phyloP scores from a whole-genome alignment of 495 filamentous ascomycete genomes.

The Penicillium tannophilum region DNA sequence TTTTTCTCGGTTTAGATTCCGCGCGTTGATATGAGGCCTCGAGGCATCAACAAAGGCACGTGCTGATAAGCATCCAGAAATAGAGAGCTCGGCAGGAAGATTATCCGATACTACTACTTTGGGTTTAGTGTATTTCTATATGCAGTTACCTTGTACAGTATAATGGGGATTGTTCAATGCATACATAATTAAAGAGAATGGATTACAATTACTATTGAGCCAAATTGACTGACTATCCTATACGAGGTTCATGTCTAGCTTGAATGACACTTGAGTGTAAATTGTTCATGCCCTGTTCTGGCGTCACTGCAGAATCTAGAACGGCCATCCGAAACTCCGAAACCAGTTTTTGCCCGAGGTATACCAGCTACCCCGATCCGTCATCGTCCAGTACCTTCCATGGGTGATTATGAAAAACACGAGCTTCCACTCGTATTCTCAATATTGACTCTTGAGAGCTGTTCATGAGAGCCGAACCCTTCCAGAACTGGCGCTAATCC shows the following conservation, averaged over 20 bases:
- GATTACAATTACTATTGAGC: no score
- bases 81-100: not conserved
- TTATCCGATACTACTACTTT: not conserved
- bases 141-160: not conserved
- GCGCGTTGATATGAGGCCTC: constrained; percentile 6
- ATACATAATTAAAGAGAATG: no score
- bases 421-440: not conserved
- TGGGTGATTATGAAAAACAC: not conserved
- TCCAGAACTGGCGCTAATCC: not conserved
- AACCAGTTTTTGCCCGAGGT: not conserved
- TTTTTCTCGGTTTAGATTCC: constrained; percentile 6
- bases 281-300: not conserved
- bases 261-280: not conserved
- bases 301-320: not conserved
- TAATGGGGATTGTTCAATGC: not conserved
- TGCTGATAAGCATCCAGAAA: constrained; percentile 21
- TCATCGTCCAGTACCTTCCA: not conserved
- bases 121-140: not conserved
- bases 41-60: constrained; percentile 28
- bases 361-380: not conserved
- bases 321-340: not conserved
- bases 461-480: not conserved
- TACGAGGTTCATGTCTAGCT: no score
- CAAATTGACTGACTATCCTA: no score
- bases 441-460: not conserved